Conservation (phyloP, 148 eudicot genomes). For the Suaeda aralocaspica region DNA sequence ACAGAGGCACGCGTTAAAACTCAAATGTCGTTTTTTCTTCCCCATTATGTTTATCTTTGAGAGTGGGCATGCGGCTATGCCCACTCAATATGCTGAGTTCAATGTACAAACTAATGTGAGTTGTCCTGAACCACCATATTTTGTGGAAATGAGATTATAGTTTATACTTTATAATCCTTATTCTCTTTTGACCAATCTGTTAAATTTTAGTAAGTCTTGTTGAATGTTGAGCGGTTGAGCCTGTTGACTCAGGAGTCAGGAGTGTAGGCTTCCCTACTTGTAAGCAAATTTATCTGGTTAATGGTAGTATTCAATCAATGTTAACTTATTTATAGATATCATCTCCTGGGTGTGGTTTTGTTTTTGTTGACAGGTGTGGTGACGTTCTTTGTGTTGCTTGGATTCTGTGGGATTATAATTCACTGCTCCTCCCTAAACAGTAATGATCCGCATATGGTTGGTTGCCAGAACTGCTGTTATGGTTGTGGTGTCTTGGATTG, state of each 20-base stretch:
- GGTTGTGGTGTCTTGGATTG: constrained; percentile 90
- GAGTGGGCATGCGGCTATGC: no score
- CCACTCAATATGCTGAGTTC: no score
- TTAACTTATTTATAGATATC: no score
- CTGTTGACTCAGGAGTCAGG: neutral
- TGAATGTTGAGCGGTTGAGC: no score
- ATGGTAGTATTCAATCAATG: neutral
- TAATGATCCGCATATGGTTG: constrained; percentile 69
- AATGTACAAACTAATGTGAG: neutral
- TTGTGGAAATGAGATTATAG: neutral
- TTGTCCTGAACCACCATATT: neutral
- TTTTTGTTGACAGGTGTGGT: constrained; percentile 54
- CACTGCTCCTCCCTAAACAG: constrained; percentile 65
- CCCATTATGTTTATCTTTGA: no score
- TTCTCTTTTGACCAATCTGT: no score
- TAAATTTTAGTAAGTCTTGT: no score
- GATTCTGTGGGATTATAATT: constrained; percentile 69
- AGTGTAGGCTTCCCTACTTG: neutral
- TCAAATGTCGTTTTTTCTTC: no score
- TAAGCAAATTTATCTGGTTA: neutral
- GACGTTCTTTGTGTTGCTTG: constrained; percentile 74
- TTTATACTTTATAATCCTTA: no score
- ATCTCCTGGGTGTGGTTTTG: neutral
- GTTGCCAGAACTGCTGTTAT: constrained; percentile 86
- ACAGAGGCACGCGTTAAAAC: no score